Percentiles rank a stretch among this genome's conserved stretches.
These are phyloP conservation scores for Austroboletus niveus DNA, from an alignment of 1,284 basidiomycete genomes.

Conservation along the genomic window DNA sequence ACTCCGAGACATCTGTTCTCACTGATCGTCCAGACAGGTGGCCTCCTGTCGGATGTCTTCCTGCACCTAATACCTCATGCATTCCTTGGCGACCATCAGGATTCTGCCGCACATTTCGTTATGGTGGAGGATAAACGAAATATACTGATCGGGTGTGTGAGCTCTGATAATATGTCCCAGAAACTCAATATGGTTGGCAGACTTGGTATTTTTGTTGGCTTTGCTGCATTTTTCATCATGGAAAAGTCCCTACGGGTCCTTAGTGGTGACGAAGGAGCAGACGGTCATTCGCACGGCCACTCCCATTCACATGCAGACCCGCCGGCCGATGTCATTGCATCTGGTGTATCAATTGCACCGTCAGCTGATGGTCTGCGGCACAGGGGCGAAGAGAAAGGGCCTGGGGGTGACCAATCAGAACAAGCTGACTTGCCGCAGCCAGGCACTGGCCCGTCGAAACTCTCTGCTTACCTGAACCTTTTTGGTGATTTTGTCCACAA, in stretches of 20 bases:
- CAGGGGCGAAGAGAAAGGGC: slow-evolving; percentile 29
- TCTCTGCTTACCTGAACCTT: slow-evolving; percentile 87
- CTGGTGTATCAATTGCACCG: slow-evolving; percentile 34
- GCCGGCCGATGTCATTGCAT: slow-evolving; percentile 25
- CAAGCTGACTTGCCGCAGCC: slow-evolving; percentile 23
- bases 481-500: slow-evolving; percentile 90
- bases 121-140: slow-evolving; percentile 88
- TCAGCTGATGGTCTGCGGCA: slow-evolving; percentile 34
- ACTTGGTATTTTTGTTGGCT: slow-evolving; percentile 79
- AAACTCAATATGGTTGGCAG: slow-evolving; percentile 37
- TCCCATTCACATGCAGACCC: slow-evolving; percentile 41
- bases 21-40: slow-evolving; percentile 66
- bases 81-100: slow-evolving; percentile 84
- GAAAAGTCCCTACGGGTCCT: slow-evolving; percentile 86
- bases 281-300: slow-evolving; percentile 51
- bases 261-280: slow-evolving; percentile 54
- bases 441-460: slow-evolving; percentile 60
- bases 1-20: slow-evolving; percentile 18
- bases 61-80: slow-evolving; percentile 86
- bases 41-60: slow-evolving; percentile 87
- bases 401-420: slow-evolving; percentile 18
- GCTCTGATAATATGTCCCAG: slow-evolving; percentile 5
- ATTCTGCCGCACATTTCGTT: slow-evolving; percentile 64
- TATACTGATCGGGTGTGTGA: slow-evolving; percentile 75
- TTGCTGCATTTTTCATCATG: slow-evolving; percentile 86